phyloP scores from a whole-genome alignment of 2,329 filamentous ascomycete genomes.

The Aspergillus ruber region DNA sequence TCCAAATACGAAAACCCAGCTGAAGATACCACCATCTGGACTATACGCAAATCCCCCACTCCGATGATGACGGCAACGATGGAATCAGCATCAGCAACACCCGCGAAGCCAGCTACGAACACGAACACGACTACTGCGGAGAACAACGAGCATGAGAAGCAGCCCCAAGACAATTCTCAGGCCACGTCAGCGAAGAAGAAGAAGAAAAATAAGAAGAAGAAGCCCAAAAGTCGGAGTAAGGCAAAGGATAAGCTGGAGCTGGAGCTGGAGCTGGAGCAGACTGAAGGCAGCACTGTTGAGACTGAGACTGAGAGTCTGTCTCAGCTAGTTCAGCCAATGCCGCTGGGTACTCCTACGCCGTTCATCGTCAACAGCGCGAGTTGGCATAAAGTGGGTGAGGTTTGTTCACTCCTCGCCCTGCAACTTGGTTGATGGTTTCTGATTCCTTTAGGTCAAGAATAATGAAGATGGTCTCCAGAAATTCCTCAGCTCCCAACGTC shows the following conservation, averaged over 20 bases:
- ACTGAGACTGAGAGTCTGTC: too few relatives aligned
- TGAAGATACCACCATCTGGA: not conserved
- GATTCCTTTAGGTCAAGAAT: too few relatives aligned
- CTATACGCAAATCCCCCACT: too few relatives aligned
- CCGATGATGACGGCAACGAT: too few relatives aligned
- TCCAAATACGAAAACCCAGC: not conserved
- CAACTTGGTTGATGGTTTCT: too few relatives aligned
- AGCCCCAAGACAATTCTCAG: too few relatives aligned
- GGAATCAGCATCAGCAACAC: too few relatives aligned
- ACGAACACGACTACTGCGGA: not conserved
- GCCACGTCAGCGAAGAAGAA: not conserved
- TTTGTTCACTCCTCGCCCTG: too few relatives aligned
- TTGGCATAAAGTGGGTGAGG: too few relatives aligned
- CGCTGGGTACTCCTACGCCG: too few relatives aligned
- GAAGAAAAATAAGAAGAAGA: not conserved
- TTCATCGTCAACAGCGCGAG: too few relatives aligned
- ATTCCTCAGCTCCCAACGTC: not conserved
- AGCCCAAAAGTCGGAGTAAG: not conserved
- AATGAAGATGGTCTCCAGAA: not conserved
- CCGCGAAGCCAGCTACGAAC: not conserved
- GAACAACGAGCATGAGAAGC: not conserved
- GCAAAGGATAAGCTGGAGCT: not conserved
- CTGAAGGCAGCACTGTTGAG: not conserved
- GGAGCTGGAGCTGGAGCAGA: not conserved
- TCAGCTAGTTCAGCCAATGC: too few relatives aligned